Percentiles rank a stretch among this genome's conserved stretches.
Evolutionary conservation across 257 asterid species (phyloP).

Genomic region (Prunella vulgaris): DNA sequence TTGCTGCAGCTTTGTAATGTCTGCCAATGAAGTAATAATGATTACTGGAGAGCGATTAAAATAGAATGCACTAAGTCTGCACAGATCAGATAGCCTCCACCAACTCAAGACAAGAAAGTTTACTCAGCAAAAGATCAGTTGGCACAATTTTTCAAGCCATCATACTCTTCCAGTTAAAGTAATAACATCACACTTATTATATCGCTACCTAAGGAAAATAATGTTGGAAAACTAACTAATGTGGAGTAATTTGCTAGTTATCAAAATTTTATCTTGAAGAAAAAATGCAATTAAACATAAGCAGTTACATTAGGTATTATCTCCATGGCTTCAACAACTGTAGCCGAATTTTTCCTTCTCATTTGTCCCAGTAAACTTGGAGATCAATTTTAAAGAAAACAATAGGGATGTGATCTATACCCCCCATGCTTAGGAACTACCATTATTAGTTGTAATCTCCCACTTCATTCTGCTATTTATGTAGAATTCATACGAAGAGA

Average conservation of each 20-base stretch:
- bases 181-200: neutral
- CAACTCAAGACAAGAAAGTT: conserved; percentile 10
- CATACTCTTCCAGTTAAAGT: conserved; percentile 4
- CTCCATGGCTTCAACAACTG: neutral
- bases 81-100: conserved; percentile 7
- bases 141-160: conserved; percentile 12
- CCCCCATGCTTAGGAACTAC: neutral
- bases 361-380: neutral
- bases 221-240: neutral
- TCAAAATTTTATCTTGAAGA: neutral
- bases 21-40: conserved; percentile 37
- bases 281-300: neutral
- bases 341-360: neutral
- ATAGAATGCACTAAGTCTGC: neutral
- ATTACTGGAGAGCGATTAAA: conserved; percentile 13
- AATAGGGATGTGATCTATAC: neutral
- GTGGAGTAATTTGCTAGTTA: neutral
- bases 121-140: neutral
- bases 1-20: conserved; percentile 55
- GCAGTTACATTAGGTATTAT: conserved; percentile 2
- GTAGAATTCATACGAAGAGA: neutral
- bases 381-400: neutral
- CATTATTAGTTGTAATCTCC: neutral
- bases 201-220: neutral
- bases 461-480: neutral